Evolutionary conservation across 768 basidiomycete species (phyloP), one percentile per base, ranked within the genome.

Genomic region (Serendipita vermifera): DNA sequence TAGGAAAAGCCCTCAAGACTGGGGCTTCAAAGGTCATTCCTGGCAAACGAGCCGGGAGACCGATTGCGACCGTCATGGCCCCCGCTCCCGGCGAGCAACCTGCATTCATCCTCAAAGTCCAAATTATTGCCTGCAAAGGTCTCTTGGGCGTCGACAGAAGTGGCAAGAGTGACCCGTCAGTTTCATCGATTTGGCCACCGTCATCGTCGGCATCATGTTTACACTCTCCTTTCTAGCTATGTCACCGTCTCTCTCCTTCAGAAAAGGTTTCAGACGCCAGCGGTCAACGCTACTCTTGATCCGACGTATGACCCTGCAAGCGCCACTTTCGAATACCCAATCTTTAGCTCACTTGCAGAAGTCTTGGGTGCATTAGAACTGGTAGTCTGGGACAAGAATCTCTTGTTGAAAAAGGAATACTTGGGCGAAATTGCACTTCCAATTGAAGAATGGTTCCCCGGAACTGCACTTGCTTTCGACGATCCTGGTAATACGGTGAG

Each of bases 341-440:
- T 96, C 15, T 87, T 85, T 62, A 73, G 85, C 15, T 85, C 82
- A 14, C 75, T 85, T 26, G 82, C 83, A 0, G 84, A 85, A 61
- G 73, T 73, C 40, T 75, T 87, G 3, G 84, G 85, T 32, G 80
- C 77, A 1, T 62, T 97, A 38, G 92, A 97, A 68, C 72, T 90
- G 32, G 82, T 96, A 11, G 75, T 92, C 0, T 99, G 94, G 93
- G 92, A 93, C 69, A 91, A 85, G 71, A 93, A 97, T 68, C 67
- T 71, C 31, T 72, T 87, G 61, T 67, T 91, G 63, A 78, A 75
- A 63, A 96, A 92, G 71, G 94, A 97, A 40, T 99, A 96, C 66
- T 75, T 99, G 14, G 96, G 96, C 14, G 94, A 99, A 68, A 77
- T 79, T 3, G 77, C 83, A 0, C 61, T 97, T 5, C 77, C 80